phyloP scores from a whole-genome alignment of 2,329 filamentous ascomycete genomes.

The Epichloe gansuensis region DNA sequence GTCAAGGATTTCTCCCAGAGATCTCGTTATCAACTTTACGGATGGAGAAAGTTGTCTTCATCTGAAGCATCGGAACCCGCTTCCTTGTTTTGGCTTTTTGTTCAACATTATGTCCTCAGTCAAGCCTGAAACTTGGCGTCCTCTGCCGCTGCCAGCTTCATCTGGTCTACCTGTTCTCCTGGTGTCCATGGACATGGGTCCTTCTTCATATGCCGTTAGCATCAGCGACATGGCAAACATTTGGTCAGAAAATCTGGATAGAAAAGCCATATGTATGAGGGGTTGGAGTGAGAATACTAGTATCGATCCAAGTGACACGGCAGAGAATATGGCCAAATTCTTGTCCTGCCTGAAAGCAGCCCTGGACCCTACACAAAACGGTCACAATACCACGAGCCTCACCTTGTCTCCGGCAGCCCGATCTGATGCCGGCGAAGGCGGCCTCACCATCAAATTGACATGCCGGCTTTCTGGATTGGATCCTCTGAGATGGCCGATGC shows the following conservation, averaged over 20 bases:
- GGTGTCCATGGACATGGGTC: conserved; percentile 43
- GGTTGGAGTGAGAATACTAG: conserved; percentile 51
- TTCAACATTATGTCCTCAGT: conserved; percentile 15
- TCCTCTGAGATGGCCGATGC: conserved; percentile 52
- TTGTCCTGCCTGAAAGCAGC: conserved; percentile 47
- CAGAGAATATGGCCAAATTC: conserved; percentile 54
- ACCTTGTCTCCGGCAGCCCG: conserved; percentile 23
- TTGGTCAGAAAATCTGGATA: conserved; percentile 56
- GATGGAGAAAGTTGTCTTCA: background rate
- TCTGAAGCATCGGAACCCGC: background rate
- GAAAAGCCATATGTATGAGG: conserved; percentile 48
- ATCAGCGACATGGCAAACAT: conserved; percentile 61
- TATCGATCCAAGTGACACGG: conserved; percentile 60
- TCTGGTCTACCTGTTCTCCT: conserved; percentile 45
- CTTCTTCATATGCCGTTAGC: conserved; percentile 47
- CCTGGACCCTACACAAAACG: conserved; percentile 32
- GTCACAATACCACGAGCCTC: conserved; percentile 32
- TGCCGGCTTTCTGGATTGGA: conserved; percentile 52
- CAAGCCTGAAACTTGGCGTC: conserved; percentile 27
- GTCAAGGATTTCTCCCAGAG: background rate
- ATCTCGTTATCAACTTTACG: background rate
- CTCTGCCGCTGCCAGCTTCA: conserved; percentile 19
- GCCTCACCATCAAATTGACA: conserved; percentile 40
- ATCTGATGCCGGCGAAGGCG: conserved; percentile 24
- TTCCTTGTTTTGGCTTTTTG: background rate